These are phyloP conservation scores for Corniculantispora saksenae DNA, from an alignment of 2,329 filamentous ascomycete genomes.

Conservation along the genomic window DNA sequence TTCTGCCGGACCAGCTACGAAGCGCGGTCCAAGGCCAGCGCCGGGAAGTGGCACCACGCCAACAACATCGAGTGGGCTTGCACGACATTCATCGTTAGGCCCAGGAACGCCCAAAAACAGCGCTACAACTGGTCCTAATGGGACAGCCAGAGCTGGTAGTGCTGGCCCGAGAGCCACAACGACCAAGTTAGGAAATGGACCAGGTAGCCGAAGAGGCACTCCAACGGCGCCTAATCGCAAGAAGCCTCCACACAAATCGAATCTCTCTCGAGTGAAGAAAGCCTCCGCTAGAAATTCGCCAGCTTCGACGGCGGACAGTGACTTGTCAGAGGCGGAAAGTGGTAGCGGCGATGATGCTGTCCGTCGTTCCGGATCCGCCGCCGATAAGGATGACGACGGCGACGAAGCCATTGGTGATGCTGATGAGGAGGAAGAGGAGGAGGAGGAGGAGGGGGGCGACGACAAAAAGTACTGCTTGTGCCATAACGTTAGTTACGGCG, in stretches of 20 bases:
- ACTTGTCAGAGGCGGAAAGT: constrained; percentile 64
- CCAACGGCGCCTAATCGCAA: constrained; percentile 47
- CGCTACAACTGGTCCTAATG: constrained; percentile 33
- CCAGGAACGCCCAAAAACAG: constrained; percentile 60
- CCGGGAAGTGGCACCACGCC: constrained; percentile 50
- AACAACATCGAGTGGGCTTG: constrained; percentile 57
- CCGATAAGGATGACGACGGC: constrained; percentile 44
- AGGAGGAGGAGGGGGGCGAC: constrained; percentile 70
- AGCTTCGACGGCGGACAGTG: constrained; percentile 63
- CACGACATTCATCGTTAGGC: constrained; percentile 63
- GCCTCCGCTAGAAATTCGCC: constrained; percentile 60
- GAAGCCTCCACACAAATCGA: constrained; percentile 59
- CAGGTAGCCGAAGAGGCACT: constrained; percentile 50
- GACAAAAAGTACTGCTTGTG: constrained; percentile 84
- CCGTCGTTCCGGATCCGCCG: constrained; percentile 32
- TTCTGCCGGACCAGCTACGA: constrained; percentile 60
- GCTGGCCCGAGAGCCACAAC: constrained; percentile 56
- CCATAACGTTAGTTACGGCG: constrained; percentile 79
- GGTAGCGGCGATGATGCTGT: constrained; percentile 51
- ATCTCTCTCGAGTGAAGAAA: constrained; percentile 63
- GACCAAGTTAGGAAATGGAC: constrained; percentile 44
- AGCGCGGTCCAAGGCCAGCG: constrained; percentile 53
- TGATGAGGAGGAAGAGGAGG: constrained; percentile 65
- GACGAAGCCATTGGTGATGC: constrained; percentile 58
- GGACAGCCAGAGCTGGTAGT: constrained; percentile 54